A percentile compares a stretch with the other conserved stretches of the same genome.
phyloP scores from a whole-genome alignment of 2,329 filamentous ascomycete genomes.

The Cordyceps cicadae region DNA sequence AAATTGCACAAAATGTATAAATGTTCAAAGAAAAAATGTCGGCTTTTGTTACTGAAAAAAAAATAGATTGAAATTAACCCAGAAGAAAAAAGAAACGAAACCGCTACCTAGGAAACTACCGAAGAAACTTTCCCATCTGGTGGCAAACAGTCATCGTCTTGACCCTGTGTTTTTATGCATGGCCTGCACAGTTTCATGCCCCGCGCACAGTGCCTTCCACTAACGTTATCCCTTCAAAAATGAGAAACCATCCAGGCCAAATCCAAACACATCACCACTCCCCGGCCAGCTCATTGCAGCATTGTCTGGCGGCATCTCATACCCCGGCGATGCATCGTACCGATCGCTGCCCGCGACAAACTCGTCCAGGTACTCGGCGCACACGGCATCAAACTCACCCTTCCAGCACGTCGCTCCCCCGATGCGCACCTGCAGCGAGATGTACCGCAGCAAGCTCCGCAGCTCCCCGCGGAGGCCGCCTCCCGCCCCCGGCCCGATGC shows the following conservation, averaged over 20 bases:
- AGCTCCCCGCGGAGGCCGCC: constrained; percentile 14
- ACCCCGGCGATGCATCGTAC: background rate
- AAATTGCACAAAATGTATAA: no score
- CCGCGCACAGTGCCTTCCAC: no score
- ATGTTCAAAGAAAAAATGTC: no score
- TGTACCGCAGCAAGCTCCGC: constrained; percentile 15
- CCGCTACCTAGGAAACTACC: no score
- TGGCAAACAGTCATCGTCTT: no score
- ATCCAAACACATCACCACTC: background rate
- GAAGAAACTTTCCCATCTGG: no score
- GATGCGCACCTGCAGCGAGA: constrained; percentile 17
- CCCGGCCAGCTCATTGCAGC: background rate
- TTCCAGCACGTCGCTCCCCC: constrained; percentile 1
- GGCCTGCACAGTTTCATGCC: no score
- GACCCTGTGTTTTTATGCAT: no score
- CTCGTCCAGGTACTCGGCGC: background rate
- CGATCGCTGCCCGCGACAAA: background rate
- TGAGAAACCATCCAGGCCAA: background rate
- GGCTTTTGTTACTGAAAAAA: no score
- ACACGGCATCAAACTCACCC: background rate
- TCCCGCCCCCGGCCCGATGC: background rate
- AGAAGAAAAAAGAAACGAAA: no score
- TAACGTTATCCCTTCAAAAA: background rate
- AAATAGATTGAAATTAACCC: no score
- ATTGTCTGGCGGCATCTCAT: background rate